Percentiles rank a stretch among this genome's conserved stretches.
Evolutionary conservation across 108 stramenopile species (phyloP).

Genomic region (Licmophora abbreviata): DNA sequence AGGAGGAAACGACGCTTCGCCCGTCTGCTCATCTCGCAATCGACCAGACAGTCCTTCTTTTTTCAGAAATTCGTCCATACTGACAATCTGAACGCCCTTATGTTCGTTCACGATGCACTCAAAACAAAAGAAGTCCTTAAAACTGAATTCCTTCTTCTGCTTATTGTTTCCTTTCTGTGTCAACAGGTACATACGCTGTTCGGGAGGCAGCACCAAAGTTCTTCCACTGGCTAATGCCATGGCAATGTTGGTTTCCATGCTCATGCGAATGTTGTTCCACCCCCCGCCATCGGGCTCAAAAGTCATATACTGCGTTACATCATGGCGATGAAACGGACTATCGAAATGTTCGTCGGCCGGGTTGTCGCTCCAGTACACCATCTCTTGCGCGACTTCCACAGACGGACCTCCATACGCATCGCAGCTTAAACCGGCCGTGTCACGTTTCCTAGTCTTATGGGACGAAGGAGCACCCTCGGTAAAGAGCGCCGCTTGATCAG

Average conservation of each 20-base stretch:
- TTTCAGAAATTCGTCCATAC: conserved; percentile 81
- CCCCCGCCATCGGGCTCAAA: conserved; percentile 86
- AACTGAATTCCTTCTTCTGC: conserved; percentile 53
- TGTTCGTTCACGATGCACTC: conserved; percentile 68
- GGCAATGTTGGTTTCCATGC: conserved; percentile 64
- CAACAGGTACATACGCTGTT: conserved; percentile 39
- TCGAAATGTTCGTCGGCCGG: conserved; percentile 46
- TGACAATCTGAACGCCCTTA: conserved; percentile 66
- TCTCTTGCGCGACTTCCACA: conserved; percentile 53
- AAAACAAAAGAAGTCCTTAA: conserved; percentile 78
- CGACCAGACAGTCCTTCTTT: conserved; percentile 44
- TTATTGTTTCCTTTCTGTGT: conserved; percentile 6
- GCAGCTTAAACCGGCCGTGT: conserved; percentile 62
- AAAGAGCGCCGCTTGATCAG: not conserved
- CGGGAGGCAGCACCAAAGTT: conserved; percentile 69
- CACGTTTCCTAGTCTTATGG: not conserved
- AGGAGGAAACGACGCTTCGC: conserved; percentile 38
- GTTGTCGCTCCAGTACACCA: conserved; percentile 87
- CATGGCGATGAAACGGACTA: conserved; percentile 48
- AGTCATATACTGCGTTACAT: conserved; percentile 69
- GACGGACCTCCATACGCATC: conserved; percentile 62
- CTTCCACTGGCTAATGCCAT: conserved; percentile 89
- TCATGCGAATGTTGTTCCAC: conserved; percentile 95
- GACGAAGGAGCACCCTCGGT: not conserved
- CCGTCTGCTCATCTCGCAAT: conserved; percentile 32